Base-by-base conservation (phyloP, 106 monocot species). In the Allium cepa region DNA sequence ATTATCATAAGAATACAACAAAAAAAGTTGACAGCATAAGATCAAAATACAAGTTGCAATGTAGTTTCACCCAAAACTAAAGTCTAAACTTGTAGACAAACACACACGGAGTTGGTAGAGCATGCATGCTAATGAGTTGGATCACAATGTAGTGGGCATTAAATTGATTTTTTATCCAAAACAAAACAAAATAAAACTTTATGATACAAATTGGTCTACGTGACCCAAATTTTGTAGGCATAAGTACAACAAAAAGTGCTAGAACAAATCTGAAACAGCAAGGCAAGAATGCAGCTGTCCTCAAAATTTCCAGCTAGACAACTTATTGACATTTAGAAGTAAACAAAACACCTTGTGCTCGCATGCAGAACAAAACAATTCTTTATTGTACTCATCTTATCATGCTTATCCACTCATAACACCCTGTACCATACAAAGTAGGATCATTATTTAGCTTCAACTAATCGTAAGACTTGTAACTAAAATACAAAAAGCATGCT, bases 171-270 rank as follows among this genome's bases (percentile, higher is more conserved):
- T 18, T 59, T 9, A 59, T 17, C 9, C 8, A 17, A 59, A 59
- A 26, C 12, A 14, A 59, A 59, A 59, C 59, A 59, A 59, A 59
- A 59, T 8, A 59, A 59, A 26, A 59, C 59, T 59, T 59, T n/a
- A 10, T 10, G 10, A 59, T 14, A 17, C 26, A 59, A 3, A 18
- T 4, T 14, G 57, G 59, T 59, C 10, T 18, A 22, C 16, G 17
- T 36, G 4, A 36, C 36, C 53, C 53, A 55, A 55, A 11, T 55
- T 0, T 12, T 55, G 53, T 55, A 15, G 15, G 53, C 7, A 15
- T 55, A 59, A 59, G 8, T n/a, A 59, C 11, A 59, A 17, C 11
- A 59, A 7, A n/a, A 62, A 62, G 18, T 36, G 46, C 10, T 11
- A 26, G 22, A 8, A 62, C 62, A 28, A 9, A 59, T 9, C 8